Base-by-base conservation (phyloP, 495 filamentous ascomycete genomes). In the Clohesyomyces aquaticus region DNA sequence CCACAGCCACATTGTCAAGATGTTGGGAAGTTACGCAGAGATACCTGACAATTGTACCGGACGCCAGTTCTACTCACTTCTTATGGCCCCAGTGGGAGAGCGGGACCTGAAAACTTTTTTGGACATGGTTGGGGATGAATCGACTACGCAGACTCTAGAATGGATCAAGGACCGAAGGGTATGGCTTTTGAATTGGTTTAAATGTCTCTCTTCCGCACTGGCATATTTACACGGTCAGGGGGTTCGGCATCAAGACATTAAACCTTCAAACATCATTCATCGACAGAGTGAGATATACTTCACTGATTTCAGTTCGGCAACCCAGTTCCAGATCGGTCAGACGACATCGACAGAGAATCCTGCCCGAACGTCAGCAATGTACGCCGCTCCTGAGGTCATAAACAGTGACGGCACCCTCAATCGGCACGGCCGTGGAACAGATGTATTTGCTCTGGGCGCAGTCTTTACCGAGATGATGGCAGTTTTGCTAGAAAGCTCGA, bases 291-390 rank as follows among this genome's bases (percentile, higher is more conserved):
- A 49, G 14, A 55, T 66, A 9, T 55, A 38, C 28, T 63, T 63
- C 54, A 59, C 65, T 1, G 65, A 63, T 25, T 63, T 61, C 51
- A 68, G 60, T 52, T 64, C 61, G 22, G 28, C 63, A 4, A 27
- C 41, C 2, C 38, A 48, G 2, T 61, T 66, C 26, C 19, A 61
- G 23, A 49, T 68, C 18, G 60, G 60, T 6, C 47, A 57, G 1
- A 64, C 66, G 4, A 68, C 61, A 8, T 64, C 60, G 1, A 68
- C 66, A 1, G 60, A 68, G 41, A 68, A 52, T 49, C 66, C 66
- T 6, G 59, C 59, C 1, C 47, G 65, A 38, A 62, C 59, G 8
- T 62, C 65, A 6, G 49, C 45, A 10, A 67, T 67, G 60, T 68
- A 64, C 19, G 59, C 54, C 14, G 65, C 65, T 1, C 55, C 66